These are phyloP conservation scores for Zymoseptoria passerinii DNA, from an alignment of 2,329 filamentous ascomycete species.

Conservation along the genomic window DNA sequence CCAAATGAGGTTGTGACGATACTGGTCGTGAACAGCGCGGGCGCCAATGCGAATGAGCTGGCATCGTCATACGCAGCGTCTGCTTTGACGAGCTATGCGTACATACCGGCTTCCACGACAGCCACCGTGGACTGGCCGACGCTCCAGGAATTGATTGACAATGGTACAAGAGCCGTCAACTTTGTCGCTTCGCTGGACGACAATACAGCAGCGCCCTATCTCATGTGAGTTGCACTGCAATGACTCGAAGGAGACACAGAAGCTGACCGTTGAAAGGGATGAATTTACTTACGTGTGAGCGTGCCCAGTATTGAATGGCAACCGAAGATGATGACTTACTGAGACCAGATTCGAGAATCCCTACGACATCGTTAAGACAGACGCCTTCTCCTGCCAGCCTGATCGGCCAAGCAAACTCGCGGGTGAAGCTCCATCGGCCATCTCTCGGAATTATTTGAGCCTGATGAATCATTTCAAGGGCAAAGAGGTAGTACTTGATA, in stretches of 20 bases:
- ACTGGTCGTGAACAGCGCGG: constrained; percentile 66
- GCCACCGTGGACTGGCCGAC: constrained; percentile 67
- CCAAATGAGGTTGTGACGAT: constrained; percentile 84
- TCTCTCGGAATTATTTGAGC: constrained; percentile 31
- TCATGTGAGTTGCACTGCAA: constrained; percentile 48
- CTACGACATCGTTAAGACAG: constrained; percentile 31
- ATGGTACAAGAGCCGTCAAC: constrained; percentile 45
- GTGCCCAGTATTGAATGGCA: background rate
- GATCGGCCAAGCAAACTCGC: constrained; percentile 13
- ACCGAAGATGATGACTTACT: background rate
- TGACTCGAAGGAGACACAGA: background rate
- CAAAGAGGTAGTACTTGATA: constrained; percentile 32
- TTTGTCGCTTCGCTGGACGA: constrained; percentile 76
- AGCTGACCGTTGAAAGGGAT: constrained; percentile 1
- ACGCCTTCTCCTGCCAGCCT: constrained; percentile 15
- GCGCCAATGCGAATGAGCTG: constrained; percentile 39
- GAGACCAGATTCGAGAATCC: constrained; percentile 35
- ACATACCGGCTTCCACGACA: constrained; percentile 27
- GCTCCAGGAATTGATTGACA: constrained; percentile 64
- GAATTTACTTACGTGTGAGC: constrained; percentile 30
- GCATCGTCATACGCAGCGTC: constrained; percentile 43
- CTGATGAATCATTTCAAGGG: constrained; percentile 44
- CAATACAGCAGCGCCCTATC: constrained; percentile 67
- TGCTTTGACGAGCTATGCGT: constrained; percentile 40
- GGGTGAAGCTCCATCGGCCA: constrained; percentile 9